phyloP scores from a whole-genome alignment of 768 basidiomycete species.

The Boletus coccyginus region DNA sequence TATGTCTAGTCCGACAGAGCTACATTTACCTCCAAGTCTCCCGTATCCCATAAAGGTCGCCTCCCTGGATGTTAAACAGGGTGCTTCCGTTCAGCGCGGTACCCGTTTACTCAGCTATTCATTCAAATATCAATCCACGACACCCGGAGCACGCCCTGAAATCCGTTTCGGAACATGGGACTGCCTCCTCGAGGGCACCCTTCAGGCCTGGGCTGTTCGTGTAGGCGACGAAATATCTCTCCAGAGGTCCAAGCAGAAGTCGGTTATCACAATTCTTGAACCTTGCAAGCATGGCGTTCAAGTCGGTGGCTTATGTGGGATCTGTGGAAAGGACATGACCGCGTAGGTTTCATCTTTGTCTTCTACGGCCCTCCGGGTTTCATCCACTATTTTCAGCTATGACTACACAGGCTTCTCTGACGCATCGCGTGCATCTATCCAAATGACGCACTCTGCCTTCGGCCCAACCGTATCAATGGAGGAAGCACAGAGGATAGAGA shows the following conservation, averaged over 20 bases:
- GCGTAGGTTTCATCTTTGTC: constrained; percentile 47
- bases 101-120: constrained; percentile 82
- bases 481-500: constrained; percentile 88
- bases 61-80: constrained; percentile 53
- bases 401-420: constrained; percentile 91
- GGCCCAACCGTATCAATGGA: constrained; percentile 90
- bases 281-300: constrained; percentile 98
- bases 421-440: constrained; percentile 81
- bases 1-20: constrained; percentile 66
- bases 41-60: constrained; percentile 86
- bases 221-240: constrained; percentile 62
- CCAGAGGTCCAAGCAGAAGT: constrained; percentile 54
- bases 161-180: constrained; percentile 91
- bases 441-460: constrained; percentile 91
- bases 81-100: constrained; percentile 58
- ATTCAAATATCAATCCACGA: constrained; percentile 56
- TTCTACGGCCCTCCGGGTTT: constrained; percentile 5
- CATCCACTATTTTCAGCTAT: constrained; percentile 39
- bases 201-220: constrained; percentile 69
- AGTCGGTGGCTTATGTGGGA: constrained; percentile 84
- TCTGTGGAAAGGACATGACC: constrained; percentile 96
- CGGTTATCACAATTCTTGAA: constrained; percentile 70
- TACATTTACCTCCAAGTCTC: constrained; percentile 72
- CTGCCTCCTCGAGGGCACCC: constrained; percentile 73
- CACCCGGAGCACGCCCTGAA: constrained; percentile 51